Base-by-base conservation (phyloP, 2,329 filamentous ascomycete genomes). In the Claviceps sp. region DNA sequence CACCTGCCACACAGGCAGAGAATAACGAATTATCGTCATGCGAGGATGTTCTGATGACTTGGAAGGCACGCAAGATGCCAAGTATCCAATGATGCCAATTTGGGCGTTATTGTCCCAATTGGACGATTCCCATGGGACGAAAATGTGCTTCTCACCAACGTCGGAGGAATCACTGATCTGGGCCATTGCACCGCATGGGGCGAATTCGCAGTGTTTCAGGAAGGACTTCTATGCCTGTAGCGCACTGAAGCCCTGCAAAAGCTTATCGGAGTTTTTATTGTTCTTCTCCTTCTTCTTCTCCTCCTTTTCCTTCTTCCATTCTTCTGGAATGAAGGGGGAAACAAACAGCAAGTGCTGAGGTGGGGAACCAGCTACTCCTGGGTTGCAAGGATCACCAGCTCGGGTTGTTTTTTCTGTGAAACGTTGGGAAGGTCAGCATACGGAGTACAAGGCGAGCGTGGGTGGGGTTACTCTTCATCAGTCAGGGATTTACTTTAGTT, bases 21-120 rank as follows among this genome's bases (percentile, higher is more conserved):
- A 9, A 47, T 49, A 24, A 42, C 42, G 47, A 46, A 42, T 50
- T 48, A 44, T 53, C 18, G n/a, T 37, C 43, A 42, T 48, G 40
- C 44, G 26, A 4, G 11, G 7, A 20, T 26, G 18, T 26, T 47
- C 20, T 47, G 45, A 49, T 49, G 54, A 51, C 26, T 51, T 24
- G 7, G 46, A 42, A 47, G 18, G 46, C 24, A 55, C 34, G 47
- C 51, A 41, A 38, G 44, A 43, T 43, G 20, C 48, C 37, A 22
- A 50, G 22, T 41, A 50, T 44, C 44, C 18, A 44, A 24, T 41
- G 26, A 34, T 48, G 36, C 47, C 52, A 53, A 44, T 42, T 8
- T 8, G 14, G 44, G 48, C 43, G 9, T 41, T 47, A 20, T 48
- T 37, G 36, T 36, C 42, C 30, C 48, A 43, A 48, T 50, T 48